Percentiles rank a stretch among this genome's conserved stretches.
These are phyloP conservation scores for Fusarium caatingaense DNA, from an alignment of 2,329 filamentous ascomycete genomes.

Conservation along the genomic window DNA sequence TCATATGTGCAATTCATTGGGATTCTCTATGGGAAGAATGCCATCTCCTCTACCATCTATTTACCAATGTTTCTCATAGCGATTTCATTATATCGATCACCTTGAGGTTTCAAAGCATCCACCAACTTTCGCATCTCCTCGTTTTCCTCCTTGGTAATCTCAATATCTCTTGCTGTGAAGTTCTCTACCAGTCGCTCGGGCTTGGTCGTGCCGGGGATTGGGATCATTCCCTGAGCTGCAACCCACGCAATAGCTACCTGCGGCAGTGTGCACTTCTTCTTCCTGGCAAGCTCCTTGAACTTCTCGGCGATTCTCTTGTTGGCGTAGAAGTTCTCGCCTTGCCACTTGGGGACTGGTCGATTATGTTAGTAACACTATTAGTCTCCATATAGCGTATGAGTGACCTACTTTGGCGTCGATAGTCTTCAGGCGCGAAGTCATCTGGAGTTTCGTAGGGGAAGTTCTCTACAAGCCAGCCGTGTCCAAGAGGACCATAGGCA, in stretches of 20 bases:
- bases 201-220: not conserved
- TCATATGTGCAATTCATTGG: too few species aligned
- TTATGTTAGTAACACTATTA: not conserved
- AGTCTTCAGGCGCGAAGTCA: conserved; percentile 58
- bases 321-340: not conserved
- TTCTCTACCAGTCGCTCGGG: not conserved
- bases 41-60: too few species aligned
- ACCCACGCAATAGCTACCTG: not conserved
- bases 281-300: conserved; percentile 51
- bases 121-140: not conserved
- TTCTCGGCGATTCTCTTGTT: conserved; percentile 56
- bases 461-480: conserved; percentile 60
- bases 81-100: too few species aligned
- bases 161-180: not conserved
- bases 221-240: not conserved
- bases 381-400: too few species aligned
- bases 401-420: conserved; percentile 48
- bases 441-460: conserved; percentile 57
- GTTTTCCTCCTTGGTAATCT: not conserved
- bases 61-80: too few species aligned
- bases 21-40: too few species aligned
- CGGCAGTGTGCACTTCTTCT: not conserved
- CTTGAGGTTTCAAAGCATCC: not conserved
- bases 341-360: not conserved
- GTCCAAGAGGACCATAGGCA: conserved; percentile 59